A percentile compares a stretch with the other conserved stretches of the same genome.
These are phyloP conservation scores for Entoloma clypeatum DNA, from an alignment of 1,284 basidiomycete species.

Conservation along the genomic window DNA sequence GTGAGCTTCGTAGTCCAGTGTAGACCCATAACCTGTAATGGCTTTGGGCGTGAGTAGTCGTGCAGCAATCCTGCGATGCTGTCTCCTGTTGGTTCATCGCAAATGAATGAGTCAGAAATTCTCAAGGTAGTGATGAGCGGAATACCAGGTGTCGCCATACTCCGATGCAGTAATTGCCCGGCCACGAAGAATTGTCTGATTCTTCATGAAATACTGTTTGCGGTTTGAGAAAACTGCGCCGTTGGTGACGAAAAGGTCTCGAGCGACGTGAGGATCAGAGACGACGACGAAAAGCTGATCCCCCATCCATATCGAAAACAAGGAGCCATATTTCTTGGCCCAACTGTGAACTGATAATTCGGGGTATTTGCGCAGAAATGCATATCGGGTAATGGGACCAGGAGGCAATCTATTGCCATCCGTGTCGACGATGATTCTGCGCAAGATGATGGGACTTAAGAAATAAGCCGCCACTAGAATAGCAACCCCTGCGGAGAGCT, in stretches of 20 bases:
- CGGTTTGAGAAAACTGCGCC: conserved; percentile 42
- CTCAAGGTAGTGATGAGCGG: background rate
- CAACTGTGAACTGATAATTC: conserved; percentile 36
- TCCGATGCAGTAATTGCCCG: conserved; percentile 40
- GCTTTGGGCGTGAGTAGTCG: conserved; percentile 30
- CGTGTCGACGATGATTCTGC: conserved; percentile 18
- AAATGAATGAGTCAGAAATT: background rate
- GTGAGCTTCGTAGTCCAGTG: conserved; percentile 35
- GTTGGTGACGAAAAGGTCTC: conserved; percentile 40
- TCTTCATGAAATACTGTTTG: conserved; percentile 41
- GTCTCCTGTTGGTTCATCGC: conserved; percentile 29
- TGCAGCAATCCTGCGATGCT: conserved; percentile 37
- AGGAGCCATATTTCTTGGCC: conserved; percentile 36
- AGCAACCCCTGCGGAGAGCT: background rate
- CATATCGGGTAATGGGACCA: conserved; percentile 30
- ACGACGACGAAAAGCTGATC: conserved; percentile 41
- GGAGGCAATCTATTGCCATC: conserved; percentile 30
- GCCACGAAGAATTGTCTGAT: conserved; percentile 35
- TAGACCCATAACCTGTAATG: conserved; percentile 29
- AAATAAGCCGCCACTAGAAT: conserved; percentile 3
- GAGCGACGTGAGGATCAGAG: conserved; percentile 36
- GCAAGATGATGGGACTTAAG: conserved; percentile 9
- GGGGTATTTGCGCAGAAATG: conserved; percentile 35
- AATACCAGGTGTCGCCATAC: conserved; percentile 39
- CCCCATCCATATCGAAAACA: conserved; percentile 41